A percentile compares a stretch with the other conserved stretches of the same genome.
phyloP scores from a whole-genome alignment of 352 stramenopile species.

The Pilasporangium apinafurcum region DNA sequence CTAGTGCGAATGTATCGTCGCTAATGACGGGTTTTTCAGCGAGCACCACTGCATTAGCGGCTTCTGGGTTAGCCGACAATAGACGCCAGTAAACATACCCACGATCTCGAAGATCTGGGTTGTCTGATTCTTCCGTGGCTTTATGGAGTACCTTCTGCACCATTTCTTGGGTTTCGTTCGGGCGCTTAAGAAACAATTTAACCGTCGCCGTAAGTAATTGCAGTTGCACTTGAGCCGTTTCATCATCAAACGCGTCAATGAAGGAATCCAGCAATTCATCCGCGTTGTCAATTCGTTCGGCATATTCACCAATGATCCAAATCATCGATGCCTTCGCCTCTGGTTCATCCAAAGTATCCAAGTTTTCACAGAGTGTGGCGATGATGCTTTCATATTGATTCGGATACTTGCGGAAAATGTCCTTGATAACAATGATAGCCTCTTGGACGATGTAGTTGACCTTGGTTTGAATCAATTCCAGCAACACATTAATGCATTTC shows the following conservation, averaged over 20 bases:
- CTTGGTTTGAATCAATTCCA: slow-evolving; percentile 99
- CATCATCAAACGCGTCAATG: slow-evolving; percentile 98
- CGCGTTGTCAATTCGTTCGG: slow-evolving; percentile 99
- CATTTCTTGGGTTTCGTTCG: slow-evolving; percentile 93
- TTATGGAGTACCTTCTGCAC: slow-evolving; percentile 97
- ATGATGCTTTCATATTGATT: slow-evolving; percentile 99
- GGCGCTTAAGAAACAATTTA: slow-evolving; percentile 98
- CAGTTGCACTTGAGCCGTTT: slow-evolving; percentile 95
- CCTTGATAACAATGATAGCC: slow-evolving; percentile 99
- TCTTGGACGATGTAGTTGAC: slow-evolving; percentile 99
- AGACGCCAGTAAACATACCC: slow-evolving; percentile 99
- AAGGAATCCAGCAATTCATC: slow-evolving; percentile 99
- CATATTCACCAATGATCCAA: slow-evolving; percentile 99
- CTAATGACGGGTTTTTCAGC: slow-evolving; percentile 99
- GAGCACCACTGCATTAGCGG: slow-evolving; percentile 96
- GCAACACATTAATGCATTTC: slow-evolving; percentile 98
- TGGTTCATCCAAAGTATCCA: slow-evolving; percentile 99
- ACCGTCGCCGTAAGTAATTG: slow-evolving; percentile 98
- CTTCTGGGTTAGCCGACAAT: slow-evolving; percentile 97
- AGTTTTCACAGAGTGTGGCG: slow-evolving; percentile 97
- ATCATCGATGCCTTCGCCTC: slow-evolving; percentile 99
- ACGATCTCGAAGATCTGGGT: slow-evolving; percentile 97
- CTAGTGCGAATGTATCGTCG: slow-evolving; percentile 96
- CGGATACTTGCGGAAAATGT: slow-evolving; percentile 99
- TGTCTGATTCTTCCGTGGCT: slow-evolving; percentile 97